Conservation (phyloP, 2,329 filamentous ascomycete species). For the Ophiostoma piceae region DNA sequence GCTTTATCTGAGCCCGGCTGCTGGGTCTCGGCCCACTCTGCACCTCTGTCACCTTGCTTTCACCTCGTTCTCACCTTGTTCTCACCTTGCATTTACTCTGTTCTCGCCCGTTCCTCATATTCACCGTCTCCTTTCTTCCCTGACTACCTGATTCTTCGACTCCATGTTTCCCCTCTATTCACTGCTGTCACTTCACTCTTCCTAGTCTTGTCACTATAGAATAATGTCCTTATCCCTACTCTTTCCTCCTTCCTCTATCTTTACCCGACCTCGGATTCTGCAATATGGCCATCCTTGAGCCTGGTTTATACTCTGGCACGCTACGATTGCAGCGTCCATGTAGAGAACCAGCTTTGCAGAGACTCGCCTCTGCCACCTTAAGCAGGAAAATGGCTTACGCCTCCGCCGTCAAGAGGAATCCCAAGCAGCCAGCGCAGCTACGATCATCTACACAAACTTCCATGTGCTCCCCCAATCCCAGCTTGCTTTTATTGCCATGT, state of each 20-base stretch:
- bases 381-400: conserved; percentile 23
- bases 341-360: conserved; percentile 20
- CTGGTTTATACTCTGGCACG: conserved; percentile 18
- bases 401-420: conserved; percentile 23
- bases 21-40: background rate
- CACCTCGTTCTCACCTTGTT: background rate
- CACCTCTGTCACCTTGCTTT: background rate
- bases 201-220: background rate
- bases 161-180: background rate
- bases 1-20: background rate
- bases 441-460: background rate
- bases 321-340: conserved; percentile 21
- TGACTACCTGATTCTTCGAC: background rate
- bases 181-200: background rate
- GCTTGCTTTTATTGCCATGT: background rate
- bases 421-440: background rate
- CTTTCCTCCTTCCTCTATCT: background rate
- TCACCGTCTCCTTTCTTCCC: background rate
- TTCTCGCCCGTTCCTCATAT: background rate
- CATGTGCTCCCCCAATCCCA: background rate
- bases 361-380: conserved; percentile 18
- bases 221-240: background rate
- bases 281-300: conserved; percentile 20
- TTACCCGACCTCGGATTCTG: background rate
- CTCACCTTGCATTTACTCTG: conserved; percentile 4